Percentiles rank a stretch among this genome's conserved stretches.
These are phyloP conservation scores for Auricularia cornea DNA, from an alignment of 768 basidiomycete genomes.

Conservation along the genomic window DNA sequence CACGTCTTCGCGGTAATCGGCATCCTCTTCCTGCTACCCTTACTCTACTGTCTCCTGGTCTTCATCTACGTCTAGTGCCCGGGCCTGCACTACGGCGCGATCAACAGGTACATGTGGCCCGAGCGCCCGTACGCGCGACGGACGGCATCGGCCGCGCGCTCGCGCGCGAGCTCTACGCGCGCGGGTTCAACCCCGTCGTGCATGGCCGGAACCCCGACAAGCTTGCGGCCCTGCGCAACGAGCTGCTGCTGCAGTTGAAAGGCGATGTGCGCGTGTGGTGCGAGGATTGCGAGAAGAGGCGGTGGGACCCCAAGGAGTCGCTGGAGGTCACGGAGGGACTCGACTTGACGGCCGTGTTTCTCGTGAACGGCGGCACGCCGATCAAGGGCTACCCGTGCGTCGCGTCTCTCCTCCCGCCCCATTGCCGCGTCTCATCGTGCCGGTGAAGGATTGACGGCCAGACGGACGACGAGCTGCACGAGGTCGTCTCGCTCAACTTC, in stretches of 20 bases:
- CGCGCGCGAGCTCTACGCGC: conserved; percentile 5
- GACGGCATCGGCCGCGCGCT: conserved; percentile 10
- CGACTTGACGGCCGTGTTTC: conserved; percentile 7
- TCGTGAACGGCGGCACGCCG: conserved; percentile 3
- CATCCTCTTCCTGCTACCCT: background rate
- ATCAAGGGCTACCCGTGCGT: background rate
- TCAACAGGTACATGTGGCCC: conserved; percentile 1
- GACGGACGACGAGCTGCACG: conserved; percentile 2
- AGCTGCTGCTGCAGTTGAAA: background rate
- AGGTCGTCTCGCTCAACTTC: conserved; percentile 2
- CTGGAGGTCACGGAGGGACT: conserved; percentile 1
- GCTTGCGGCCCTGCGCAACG: background rate
- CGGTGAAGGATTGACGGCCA: conserved; percentile 6
- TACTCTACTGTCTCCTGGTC: background rate
- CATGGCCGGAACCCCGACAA: conserved; percentile 10
- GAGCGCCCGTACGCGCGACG: conserved; percentile 3
- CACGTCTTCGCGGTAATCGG: background rate
- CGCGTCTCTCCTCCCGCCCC: too few relatives aligned
- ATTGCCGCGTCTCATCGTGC: too few relatives aligned
- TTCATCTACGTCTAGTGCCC: background rate
- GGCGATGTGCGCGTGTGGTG: background rate
- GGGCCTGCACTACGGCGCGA: conserved; percentile 1
- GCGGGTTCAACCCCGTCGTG: conserved; percentile 9
- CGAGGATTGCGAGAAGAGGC: background rate
- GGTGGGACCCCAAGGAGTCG: conserved; percentile 7